Percentiles rank a stretch among this genome's conserved stretches.
These are phyloP conservation scores for Kazachstania bromeliacearum DNA, from an alignment of 805 yeast genomes.

Conservation along the genomic window DNA sequence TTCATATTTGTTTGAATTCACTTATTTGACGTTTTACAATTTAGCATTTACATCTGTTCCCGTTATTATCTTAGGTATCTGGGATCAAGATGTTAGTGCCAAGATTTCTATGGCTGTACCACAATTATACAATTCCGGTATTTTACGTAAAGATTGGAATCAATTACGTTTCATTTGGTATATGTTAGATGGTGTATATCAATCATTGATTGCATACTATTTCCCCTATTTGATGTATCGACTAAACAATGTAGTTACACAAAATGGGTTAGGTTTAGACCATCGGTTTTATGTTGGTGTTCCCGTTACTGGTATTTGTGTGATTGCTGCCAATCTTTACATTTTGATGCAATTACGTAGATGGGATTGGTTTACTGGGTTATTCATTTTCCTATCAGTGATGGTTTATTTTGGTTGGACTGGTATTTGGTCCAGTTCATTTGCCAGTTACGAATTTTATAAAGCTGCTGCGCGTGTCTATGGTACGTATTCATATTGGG, in stretches of 20 bases:
- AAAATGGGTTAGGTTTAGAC: slow-evolving; percentile 50
- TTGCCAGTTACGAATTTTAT: slow-evolving; percentile 51
- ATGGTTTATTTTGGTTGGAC: slow-evolving; percentile 66
- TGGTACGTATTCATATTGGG: slow-evolving; percentile 59
- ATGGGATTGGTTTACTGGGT: slow-evolving; percentile 71
- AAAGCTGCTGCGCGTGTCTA: slow-evolving; percentile 59
- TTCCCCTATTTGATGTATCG: slow-evolving; percentile 56
- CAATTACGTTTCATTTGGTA: slow-evolving; percentile 59
- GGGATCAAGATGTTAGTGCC: slow-evolving; percentile 73
- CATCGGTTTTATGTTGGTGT: slow-evolving; percentile 72
- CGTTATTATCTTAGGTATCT: slow-evolving; percentile 63
- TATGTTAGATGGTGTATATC: slow-evolving; percentile 74
- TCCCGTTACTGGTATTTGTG: slow-evolving; percentile 57
- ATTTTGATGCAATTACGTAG: slow-evolving; percentile 58
- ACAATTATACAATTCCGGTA: slow-evolving; percentile 64
- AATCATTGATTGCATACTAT: slow-evolving; percentile 61
- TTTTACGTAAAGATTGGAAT: slow-evolving; percentile 65
- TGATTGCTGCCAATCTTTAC: slow-evolving; percentile 56
- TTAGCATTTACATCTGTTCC: slow-evolving; percentile 80
- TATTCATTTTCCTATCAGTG: slow-evolving; percentile 49
- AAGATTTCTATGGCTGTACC: slow-evolving; percentile 64
- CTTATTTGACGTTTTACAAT: slow-evolving; percentile 71
- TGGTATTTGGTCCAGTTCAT: slow-evolving; percentile 63
- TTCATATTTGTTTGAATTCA: slow-evolving; percentile 67
- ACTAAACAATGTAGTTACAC: slow-evolving; percentile 36